Base-by-base conservation (phyloP, 225 moss, liverwort and hornwort genomes). In the Straminergon stramineum region DNA sequence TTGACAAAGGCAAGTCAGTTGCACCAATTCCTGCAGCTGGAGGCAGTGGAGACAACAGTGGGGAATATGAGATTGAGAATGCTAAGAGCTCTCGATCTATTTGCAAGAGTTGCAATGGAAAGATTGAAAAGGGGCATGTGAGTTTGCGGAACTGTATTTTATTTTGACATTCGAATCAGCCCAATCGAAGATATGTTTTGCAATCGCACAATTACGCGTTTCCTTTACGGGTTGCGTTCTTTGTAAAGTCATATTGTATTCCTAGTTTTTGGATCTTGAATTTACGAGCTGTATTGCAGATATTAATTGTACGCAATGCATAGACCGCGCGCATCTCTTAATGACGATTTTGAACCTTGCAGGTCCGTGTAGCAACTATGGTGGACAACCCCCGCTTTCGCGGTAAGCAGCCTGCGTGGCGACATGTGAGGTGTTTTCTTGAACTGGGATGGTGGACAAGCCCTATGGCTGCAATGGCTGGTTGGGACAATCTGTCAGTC, bases 331-430 rank as follows among this genome's bases (percentile, higher is more conserved):
- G 77, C 68, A 85, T 85, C 14, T 88, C n/a, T 53, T 60, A 83
- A 55, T 75, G 56, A 53, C 53, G 31, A 7, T 75, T 70, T 84
- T 45, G 61, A 73, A 60, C 31, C 61, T 57, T 70, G 82, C 90
- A 99, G 99, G 97, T 99, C 61, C 99, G 99, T 75, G 92, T 97
- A 65, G 97, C 99, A 90, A 96, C 95, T 39, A 95, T 99, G 97
- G 97, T 95, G 87, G 89, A 95, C 75, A 95, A 91, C 67, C 92
- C 89, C 64, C 91, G 93, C 32, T 96, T 94, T 55, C 92, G 93
- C 24, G 99, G 99, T 75, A 97, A 96, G 91, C 95, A 95, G 86
- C 99, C 99, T 79, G 95, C 97, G 15, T 99, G 99, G 99, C 95
- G 97, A 74, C 99, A 99, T 91, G 97, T 94, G 32, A 96, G 95